Percentiles rank a stretch among this genome's conserved stretches.
Evolutionary conservation across 257 asterid genomes (phyloP).

Genomic region (Petrea volubilis): DNA sequence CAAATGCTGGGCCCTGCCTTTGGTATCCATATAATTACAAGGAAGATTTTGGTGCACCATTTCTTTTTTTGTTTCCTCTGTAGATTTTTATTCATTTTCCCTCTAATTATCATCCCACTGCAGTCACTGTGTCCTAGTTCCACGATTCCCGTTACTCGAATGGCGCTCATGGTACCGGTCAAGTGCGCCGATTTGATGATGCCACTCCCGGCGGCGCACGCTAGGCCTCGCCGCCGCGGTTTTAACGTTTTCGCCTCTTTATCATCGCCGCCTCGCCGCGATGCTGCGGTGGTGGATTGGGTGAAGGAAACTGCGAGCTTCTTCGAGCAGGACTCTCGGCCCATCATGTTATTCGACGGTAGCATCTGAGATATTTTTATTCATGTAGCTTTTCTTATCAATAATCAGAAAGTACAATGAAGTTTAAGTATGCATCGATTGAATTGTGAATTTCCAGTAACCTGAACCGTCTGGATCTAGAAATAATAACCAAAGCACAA

Average conservation of each 20-base stretch:
- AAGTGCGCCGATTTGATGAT: conserved; percentile 22
- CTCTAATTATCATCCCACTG: neutral
- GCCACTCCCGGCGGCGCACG: conserved; percentile 34
- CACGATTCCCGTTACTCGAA: conserved; percentile 22
- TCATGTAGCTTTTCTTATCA: neutral
- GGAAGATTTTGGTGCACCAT: neutral
- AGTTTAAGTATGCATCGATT: neutral
- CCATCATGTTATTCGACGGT: conserved; percentile 96
- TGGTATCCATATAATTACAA: neutral
- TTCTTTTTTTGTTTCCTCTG: no score
- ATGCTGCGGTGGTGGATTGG: conserved; percentile 53
- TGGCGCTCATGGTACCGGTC: conserved; percentile 55
- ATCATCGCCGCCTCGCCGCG: conserved; percentile 46
- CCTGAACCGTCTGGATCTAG: neutral
- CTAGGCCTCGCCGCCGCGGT: conserved; percentile 30
- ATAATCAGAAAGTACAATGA: neutral
- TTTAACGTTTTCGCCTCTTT: conserved; percentile 38
- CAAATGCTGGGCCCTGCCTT: neutral
- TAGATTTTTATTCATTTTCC: neutral
- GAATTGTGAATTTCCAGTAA: neutral
- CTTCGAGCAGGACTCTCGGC: conserved; percentile 81
- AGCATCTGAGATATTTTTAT: neutral
- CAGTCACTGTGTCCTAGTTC: neutral
- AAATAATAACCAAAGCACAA: neutral
- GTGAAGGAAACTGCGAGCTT: conserved; percentile 65